phyloP scores from a whole-genome alignment of 2,329 filamentous ascomycete genomes.

The Teratosphaeria zuluensis region DNA sequence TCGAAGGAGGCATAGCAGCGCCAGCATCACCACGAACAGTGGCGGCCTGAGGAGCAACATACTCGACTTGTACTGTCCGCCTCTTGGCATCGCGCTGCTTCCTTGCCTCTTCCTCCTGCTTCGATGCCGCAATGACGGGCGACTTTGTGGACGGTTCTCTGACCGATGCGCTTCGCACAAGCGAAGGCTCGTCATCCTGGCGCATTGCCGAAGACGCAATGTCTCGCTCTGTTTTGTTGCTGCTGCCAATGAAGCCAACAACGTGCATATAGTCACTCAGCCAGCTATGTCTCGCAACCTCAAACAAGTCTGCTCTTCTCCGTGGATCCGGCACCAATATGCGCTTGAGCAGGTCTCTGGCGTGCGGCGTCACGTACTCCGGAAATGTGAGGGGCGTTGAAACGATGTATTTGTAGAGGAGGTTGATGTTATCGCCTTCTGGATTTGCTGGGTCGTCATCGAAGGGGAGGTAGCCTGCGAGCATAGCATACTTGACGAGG shows the following conservation, averaged over 20 bases:
- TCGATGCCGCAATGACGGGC: conserved; percentile 12
- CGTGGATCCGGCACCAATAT: conserved; percentile 93
- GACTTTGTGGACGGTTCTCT: conserved; percentile 60
- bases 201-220: conserved; percentile 70
- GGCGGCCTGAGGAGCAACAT: conserved; percentile 82
- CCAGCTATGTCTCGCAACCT: conserved; percentile 97
- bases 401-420: conserved; percentile 98
- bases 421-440: conserved; percentile 97
- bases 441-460: conserved; percentile 97
- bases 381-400: conserved; percentile 94
- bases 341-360: conserved; percentile 78
- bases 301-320: conserved; percentile 90
- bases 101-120: conserved; percentile 14
- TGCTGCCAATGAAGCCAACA: conserved; percentile 93
- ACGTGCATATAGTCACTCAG: conserved; percentile 94
- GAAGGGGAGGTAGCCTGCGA: conserved; percentile 93
- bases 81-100: conserved; percentile 73
- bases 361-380: conserved; percentile 96
- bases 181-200: conserved; percentile 38
- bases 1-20: conserved; percentile 20
- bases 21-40: conserved; percentile 60
- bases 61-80: conserved; percentile 93
- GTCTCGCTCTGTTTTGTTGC: conserved; percentile 76
- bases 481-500: conserved; percentile 79
- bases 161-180: conserved; percentile 85